Evolutionary conservation across 2,329 filamentous ascomycete genomes (phyloP).

Genomic region (Monilinia fructicola): DNA sequence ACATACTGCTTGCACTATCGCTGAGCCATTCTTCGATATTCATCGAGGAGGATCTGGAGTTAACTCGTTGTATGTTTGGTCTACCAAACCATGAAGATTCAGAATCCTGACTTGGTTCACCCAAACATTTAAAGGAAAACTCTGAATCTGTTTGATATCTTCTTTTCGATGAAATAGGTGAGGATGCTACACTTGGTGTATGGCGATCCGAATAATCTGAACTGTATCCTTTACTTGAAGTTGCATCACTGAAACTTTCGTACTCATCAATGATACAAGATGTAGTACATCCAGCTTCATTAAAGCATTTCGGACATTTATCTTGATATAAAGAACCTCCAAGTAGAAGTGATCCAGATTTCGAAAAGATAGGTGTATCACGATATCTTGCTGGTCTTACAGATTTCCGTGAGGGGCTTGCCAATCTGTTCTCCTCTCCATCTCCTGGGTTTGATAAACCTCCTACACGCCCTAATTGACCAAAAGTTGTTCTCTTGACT

Average conservation of each 20-base stretch:
- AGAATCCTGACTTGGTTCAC: conserved; percentile 20
- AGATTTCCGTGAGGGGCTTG: neutral
- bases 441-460: conserved; percentile 1
- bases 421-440: neutral
- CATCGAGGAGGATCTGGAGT: conserved; percentile 13
- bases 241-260: conserved; percentile 15
- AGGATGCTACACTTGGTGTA: conserved; percentile 1
- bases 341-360: conserved; percentile 30
- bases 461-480: conserved; percentile 12
- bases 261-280: conserved; percentile 28
- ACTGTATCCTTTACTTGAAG: conserved; percentile 8
- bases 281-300: conserved; percentile 24
- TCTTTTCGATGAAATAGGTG: conserved; percentile 3
- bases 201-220: conserved; percentile 6
- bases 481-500: conserved; percentile 20
- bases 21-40: conserved; percentile 34
- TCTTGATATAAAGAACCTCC: conserved; percentile 28
- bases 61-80: conserved; percentile 17
- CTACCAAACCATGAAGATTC: conserved; percentile 28
- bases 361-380: conserved; percentile 34
- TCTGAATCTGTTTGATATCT: conserved; percentile 28
- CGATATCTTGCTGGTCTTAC: conserved; percentile 29
- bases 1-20: conserved; percentile 28
- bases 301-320: conserved; percentile 23
- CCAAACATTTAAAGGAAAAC: conserved; percentile 36